These are phyloP conservation scores for Cystofilobasidium bisporidii DNA, from an alignment of 768 basidiomycete species.

Conservation along the genomic window DNA sequence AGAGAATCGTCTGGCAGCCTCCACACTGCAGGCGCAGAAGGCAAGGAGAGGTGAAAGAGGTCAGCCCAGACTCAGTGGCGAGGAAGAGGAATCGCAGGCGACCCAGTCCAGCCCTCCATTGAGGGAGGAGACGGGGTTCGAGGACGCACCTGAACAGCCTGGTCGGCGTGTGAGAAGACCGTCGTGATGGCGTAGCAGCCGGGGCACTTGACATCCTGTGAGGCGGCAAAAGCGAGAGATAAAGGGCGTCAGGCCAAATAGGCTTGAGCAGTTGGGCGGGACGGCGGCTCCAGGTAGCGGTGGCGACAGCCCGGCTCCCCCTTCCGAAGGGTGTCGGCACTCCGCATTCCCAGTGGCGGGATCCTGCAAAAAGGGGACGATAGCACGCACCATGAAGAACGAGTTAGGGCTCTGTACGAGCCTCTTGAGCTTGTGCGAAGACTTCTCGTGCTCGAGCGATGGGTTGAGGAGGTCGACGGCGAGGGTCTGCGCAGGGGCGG, in stretches of 20 bases:
- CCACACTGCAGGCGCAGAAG: constrained; percentile 55
- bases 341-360: neutral
- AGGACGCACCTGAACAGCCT: constrained; percentile 49
- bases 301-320: no score
- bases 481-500: constrained; percentile 56
- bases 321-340: no score
- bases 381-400: constrained; percentile 67
- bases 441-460: constrained; percentile 70
- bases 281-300: no score
- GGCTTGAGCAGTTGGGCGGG: no score
- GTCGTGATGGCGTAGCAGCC: constrained; percentile 58
- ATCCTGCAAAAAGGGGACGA: no score
- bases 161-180: constrained; percentile 98
- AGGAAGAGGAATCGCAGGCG: no score
- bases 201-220: constrained; percentile 84
- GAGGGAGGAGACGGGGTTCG: no score
- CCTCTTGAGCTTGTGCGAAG: constrained; percentile 97
- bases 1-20: constrained; percentile 84
- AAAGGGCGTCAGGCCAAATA: neutral
- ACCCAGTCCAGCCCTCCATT: no score
- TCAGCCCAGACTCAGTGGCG: no score
- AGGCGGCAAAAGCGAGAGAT: neutral
- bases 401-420: constrained; percentile 97
- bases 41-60: neutral
- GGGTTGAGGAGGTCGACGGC: constrained; percentile 97